Base-by-base conservation (phyloP, 345 rosid species). In the Arabis hirsuta region DNA sequence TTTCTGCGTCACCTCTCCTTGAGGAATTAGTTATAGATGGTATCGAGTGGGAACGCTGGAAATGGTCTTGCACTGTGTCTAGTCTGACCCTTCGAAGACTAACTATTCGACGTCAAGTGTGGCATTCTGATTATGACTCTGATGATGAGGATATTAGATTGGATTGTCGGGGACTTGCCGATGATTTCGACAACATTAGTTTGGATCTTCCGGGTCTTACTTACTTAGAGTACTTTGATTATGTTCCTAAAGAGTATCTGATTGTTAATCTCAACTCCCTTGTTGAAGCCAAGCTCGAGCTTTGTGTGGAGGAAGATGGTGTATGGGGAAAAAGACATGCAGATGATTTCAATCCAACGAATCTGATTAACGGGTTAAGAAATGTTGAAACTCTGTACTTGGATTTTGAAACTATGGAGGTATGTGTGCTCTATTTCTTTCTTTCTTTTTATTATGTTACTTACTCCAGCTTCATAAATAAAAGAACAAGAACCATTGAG, bases 201-300 rank as follows among this genome's bases (percentile, higher is more conserved):
- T 47, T 63, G 0, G 55, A 63, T 47, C 36, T 8, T 32, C 31
- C 45, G 8, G 11, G 31, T 6, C 67, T 62, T 11, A 5, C 6
- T 7, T 46, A 29, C 43, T 31, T 62, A 3, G 7, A 29, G 1
- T 46, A 63, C 8, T 0, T 0, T 11, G 55, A 36, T 36, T 36
- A 32, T 63, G 3, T 11, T 63, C 55, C 11, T 3, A 12, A 4
- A 3, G 44, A 16, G 13, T 47, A 19, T 48, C 8, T 0, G 2
- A 9, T 11, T 48, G 69, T 64, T 48, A 12, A 48, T 48, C 45
- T 64, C 45, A 20, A 8, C 41, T 44, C 32, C n/a, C 39, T 44
- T 44, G 53, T 62, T 44, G 66, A 63, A 63, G 68, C 55, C 2
- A 47, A 19, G 29, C 44, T 59, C 7, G 3, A 8, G 1, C 41